Percentiles rank a stretch among this genome's conserved stretches.
Conservation (phyloP, 768 basidiomycete species). For the Boletus sensibilis region DNA sequence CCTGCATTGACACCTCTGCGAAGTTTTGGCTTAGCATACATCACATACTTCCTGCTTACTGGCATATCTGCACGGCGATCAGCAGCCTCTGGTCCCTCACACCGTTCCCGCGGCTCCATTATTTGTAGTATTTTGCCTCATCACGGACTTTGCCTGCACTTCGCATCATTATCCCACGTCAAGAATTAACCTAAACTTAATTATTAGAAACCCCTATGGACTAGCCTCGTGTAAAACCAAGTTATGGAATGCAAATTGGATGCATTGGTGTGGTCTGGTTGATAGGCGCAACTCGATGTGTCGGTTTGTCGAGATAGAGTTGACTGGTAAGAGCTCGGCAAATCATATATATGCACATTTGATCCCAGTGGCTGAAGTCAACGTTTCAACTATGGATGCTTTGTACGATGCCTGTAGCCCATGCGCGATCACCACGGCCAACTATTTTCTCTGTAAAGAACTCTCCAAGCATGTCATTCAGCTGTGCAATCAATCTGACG, state of each 20-base stretch:
- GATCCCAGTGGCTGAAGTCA: background rate
- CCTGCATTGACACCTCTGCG: background rate
- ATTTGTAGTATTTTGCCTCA: background rate
- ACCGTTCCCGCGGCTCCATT: too few species aligned
- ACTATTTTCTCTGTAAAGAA: slow-evolving; percentile 57
- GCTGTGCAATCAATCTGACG: slow-evolving; percentile 40
- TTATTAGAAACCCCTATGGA: background rate
- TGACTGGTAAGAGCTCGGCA: background rate
- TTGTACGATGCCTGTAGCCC: slow-evolving; percentile 60
- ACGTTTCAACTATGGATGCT: slow-evolving; percentile 23
- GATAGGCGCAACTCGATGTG: background rate
- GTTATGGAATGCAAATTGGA: background rate
- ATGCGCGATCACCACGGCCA: slow-evolving; percentile 50
- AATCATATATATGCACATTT: background rate
- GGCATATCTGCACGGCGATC: background rate
- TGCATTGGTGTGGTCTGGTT: too few species aligned
- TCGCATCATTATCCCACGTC: background rate
- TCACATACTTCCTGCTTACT: slow-evolving; percentile 17
- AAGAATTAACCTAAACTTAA: background rate
- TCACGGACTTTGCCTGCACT: background rate
- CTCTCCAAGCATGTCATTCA: slow-evolving; percentile 57
- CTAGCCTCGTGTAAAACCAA: background rate
- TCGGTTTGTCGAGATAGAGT: background rate
- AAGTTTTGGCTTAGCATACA: slow-evolving; percentile 18
- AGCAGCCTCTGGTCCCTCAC: background rate